Percentiles rank a stretch among this genome's conserved stretches.
Conservation (phyloP, 345 rosid species). For the Dipteronia dyeriana region DNA sequence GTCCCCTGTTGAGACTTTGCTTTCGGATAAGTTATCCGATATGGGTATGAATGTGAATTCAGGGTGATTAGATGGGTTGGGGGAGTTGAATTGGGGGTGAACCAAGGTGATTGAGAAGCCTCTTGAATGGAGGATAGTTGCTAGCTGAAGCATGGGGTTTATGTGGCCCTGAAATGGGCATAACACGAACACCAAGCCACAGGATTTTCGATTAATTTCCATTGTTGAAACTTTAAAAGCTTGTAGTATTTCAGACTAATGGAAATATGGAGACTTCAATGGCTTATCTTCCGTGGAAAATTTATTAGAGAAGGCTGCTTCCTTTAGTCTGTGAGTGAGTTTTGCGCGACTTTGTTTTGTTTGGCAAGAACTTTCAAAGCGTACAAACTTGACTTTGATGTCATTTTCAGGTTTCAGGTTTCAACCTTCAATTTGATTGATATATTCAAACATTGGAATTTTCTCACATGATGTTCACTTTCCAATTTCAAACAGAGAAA, state of each 20-base stretch:
- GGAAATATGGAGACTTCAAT: not conserved
- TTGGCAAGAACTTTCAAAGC: not conserved
- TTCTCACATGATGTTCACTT: no score
- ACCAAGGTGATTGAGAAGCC: slow-evolving; percentile 37
- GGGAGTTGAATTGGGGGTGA: slow-evolving; percentile 38
- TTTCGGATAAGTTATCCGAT: no score
- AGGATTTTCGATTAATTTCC: not conserved
- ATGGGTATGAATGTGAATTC: no score
- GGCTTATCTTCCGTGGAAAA: not conserved
- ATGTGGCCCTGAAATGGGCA: slow-evolving; percentile 42
- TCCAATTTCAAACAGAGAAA: no score
- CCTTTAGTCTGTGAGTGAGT: not conserved
- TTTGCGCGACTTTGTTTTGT: not conserved
- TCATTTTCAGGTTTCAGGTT: not conserved
- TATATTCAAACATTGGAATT: no score
- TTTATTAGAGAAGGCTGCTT: not conserved
- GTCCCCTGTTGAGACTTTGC: slow-evolving; percentile 7
- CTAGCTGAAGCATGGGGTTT: slow-evolving; percentile 45
- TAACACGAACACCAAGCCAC: slow-evolving; percentile 33
- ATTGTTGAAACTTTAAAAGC: not conserved
- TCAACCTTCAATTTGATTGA: no score
- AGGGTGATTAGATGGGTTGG: slow-evolving; percentile 11
- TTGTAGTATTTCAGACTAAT: not conserved
- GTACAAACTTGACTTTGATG: not conserved
- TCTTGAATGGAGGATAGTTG: slow-evolving; percentile 29